These are phyloP conservation scores for Yarrowia divulgata DNA, from an alignment of 805 yeast genomes.

Conservation along the genomic window DNA sequence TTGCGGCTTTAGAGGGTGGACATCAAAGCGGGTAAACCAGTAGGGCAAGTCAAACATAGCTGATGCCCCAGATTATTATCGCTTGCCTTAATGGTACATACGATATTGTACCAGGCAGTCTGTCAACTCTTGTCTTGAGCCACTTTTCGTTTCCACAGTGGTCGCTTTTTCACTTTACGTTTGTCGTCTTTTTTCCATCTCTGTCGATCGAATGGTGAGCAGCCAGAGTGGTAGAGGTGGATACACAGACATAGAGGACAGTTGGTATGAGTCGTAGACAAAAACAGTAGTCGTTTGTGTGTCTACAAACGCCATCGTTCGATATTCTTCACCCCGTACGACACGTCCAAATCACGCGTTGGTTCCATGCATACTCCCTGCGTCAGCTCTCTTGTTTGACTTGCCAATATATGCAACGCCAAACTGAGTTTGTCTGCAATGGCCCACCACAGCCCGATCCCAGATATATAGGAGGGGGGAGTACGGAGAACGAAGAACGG, in stretches of 20 bases:
- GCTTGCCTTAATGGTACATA: no score
- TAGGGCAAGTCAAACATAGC: no score
- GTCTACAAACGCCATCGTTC: no score
- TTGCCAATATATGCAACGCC: conserved; percentile 16
- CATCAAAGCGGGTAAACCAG: no score
- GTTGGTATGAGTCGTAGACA: no score
- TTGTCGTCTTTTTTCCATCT: conserved; percentile 8
- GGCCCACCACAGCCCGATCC: conserved; percentile 36
- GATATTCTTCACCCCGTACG: not conserved
- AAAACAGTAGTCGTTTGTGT: no score
- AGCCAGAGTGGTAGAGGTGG: not conserved
- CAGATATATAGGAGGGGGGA: not conserved
- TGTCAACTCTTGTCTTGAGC: not conserved
- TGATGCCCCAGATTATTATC: no score
- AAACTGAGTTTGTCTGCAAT: conserved; percentile 1
- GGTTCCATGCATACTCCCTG: conserved; percentile 27
- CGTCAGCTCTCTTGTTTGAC: conserved; percentile 25
- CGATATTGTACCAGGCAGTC: no score
- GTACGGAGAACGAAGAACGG: not conserved
- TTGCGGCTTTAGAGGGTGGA: not conserved
- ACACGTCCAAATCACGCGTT: conserved; percentile 8
- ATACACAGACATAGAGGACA: no score
- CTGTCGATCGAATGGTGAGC: conserved; percentile 8
- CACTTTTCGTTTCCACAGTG: not conserved
- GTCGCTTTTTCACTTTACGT: conserved; percentile 2